Base-by-base conservation (phyloP, 2,329 filamentous ascomycete genomes). In the Clonostachys sp. region DNA sequence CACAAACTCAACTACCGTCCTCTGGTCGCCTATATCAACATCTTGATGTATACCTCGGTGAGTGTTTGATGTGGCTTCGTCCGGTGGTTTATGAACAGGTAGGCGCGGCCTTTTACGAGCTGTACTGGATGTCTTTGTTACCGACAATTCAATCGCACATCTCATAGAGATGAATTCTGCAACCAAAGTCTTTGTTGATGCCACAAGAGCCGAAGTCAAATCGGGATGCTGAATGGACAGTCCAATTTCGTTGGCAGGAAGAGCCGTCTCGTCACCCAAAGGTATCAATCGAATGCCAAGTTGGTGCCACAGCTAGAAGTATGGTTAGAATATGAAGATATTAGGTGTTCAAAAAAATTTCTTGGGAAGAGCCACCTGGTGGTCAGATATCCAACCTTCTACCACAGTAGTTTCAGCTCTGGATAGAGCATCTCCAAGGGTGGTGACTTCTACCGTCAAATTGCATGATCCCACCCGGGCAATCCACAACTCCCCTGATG, bases 151-250 rank as follows among this genome's bases (percentile, higher is more conserved):
- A 33, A 69, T 45, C 4, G 50, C 49, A 39, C 63, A 55, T n/a
- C 49, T 49, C 16, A 61, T 52, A 24, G 54, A 53, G 38, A 51
- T 53, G 39, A 71, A 60, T 2, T 54, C 54, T 1, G 59, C 57
- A 6, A 52, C 57, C 5, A 45, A 40, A 1, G 63, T 58, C 2
- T 50, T 53, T 1, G 44, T 41, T 2, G 67, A 67, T 6, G 61
- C 52, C 6, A 57, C 30, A 20, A 67, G 45, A 14, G 58, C 51
- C 5, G 67, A 68, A 0, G 56, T 54, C 16, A 67, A 43, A 38
- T 63, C 58, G 4, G 63, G 58, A 45, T 72, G 68, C 44, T 70
- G 61, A 8, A 72, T 57, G 1, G 61, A 65, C 39, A 70, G 69
- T 2, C 51, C 48, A 8, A 65, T 43, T 12, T 53, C 46, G 10